Evolutionary conservation across 1,284 basidiomycete species (phyloP), one percentile per base, ranked within the genome.

Genomic region (Heliocybe sulcata): DNA sequence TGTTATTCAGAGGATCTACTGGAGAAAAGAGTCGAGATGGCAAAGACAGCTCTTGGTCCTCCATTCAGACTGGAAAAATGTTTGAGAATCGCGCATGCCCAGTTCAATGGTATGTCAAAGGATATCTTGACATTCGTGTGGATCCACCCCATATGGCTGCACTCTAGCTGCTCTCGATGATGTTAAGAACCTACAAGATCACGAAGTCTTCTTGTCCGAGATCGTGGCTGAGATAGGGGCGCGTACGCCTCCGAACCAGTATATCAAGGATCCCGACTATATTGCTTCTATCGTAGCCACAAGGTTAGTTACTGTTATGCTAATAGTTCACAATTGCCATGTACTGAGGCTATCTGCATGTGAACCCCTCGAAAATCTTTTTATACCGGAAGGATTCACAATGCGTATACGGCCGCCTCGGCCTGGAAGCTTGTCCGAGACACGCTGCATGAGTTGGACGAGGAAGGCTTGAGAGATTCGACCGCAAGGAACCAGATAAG

Each of bases 331-430:
- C 23, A 9, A 26, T 12, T 4, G 6, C 6, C 25, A 8, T 26
- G 23, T 25, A 49, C 4, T 48, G 45, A 38, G 16, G 35, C 19
- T 27, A 19, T 31, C 14, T 50, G 19, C 29, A 12, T 31, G 12
- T 12, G 29, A 31, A 31, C 29, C 12, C 29, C 4, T 31, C 12
- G 29, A 12, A n/a, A n/a, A 31, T 31, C 12, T 45, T 19, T 45
- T 29, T 26, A 48, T 54, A 38, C 29, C 38, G 51, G 12, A 23
- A 90, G 87, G 66, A 76, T 90, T 53, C 88, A 91, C 66, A 91
- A 91, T 65, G 68, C 81, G 3, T 89, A 88, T 67, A 81, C 86
- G 78, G 73, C 90, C 50, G 84, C 87, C 22, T 82, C 87, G 11
- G 84, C 80, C 2, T 91, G 89, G 89, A 83, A 76, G 58, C 72